phyloP scores from a whole-genome alignment of 1,284 basidiomycete genomes.

The Hemileia vastatrix region DNA sequence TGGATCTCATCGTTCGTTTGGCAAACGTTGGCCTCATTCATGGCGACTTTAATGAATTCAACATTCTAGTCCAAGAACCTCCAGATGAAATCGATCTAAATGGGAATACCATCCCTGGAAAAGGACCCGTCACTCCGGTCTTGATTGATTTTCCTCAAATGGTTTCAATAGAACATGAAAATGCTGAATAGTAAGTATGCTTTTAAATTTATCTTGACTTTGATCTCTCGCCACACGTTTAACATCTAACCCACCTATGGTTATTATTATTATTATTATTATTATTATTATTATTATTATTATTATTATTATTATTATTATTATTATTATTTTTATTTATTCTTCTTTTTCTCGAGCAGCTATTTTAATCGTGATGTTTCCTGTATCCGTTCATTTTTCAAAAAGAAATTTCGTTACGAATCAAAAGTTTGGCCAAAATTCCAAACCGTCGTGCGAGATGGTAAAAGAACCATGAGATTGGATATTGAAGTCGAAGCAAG shows the following conservation, averaged over 20 bases:
- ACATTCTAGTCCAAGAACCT: constrained; percentile 85
- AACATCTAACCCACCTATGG: background rate
- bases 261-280: too few relatives aligned
- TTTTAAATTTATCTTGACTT: constrained; percentile 25
- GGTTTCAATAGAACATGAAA: constrained; percentile 92
- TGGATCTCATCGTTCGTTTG: constrained; percentile 92
- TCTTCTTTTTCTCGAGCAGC: constrained; percentile 49
- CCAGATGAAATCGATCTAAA: too few relatives aligned
- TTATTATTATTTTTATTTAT: constrained; percentile 24
- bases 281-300: too few relatives aligned
- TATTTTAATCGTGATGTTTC: constrained; percentile 98
- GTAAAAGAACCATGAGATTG: constrained; percentile 53
- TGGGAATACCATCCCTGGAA: too few relatives aligned
- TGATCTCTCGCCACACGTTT: background rate
- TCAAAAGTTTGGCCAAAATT: constrained; percentile 78
- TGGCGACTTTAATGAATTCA: constrained; percentile 99
- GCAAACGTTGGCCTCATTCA: constrained; percentile 89
- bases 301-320: too few relatives aligned
- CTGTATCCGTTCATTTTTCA: constrained; percentile 90
- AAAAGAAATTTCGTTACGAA: constrained; percentile 82
- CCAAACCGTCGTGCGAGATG: constrained; percentile 34
- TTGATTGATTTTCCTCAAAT: constrained; percentile 99
- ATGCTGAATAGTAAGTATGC: constrained; percentile 78
- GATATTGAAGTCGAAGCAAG: constrained; percentile 85
- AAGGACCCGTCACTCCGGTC: constrained; percentile 51